Evolutionary conservation across 345 rosid genomes (phyloP), one percentile per base, ranked within the genome.

Genomic region (Salix brachista): DNA sequence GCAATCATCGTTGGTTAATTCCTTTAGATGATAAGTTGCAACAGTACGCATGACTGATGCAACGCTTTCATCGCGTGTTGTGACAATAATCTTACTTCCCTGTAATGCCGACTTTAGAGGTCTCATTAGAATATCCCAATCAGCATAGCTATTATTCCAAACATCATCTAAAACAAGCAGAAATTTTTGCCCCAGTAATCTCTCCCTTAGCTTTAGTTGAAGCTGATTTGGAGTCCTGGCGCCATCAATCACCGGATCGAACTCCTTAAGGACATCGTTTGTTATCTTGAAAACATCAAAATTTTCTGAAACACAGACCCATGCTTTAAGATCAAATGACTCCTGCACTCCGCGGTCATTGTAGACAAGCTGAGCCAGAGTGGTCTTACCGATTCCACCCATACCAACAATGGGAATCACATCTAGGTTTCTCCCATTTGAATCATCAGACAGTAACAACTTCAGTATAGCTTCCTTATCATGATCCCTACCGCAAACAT

Each of bases 341-440:
- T 41, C 32, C 52, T 60, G 13, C 23, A 61, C 54, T 26, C 61
- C 17, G 5, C 61, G 54, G 17, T 71, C 64, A 1, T 71, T 71
- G 66, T n/a, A 72, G 12, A 37, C 75, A 37, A 74, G 62, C 30
- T 46, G 77, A 44, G 77, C 61, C 11, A 65, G 61, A 1, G 44
- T 74, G 17, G 61, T 74, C 46, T 74, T 74, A 9, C 77, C 70
- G 1, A 58, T 16, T 10, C 75, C 75, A 21, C 66, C 73, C 71
- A 60, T 60, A 1, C 85, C 80, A 34, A 82, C 85, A 0, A 82
- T 72, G 10, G 78, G 64, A 72, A 79, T 42, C 36, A 79, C 78
- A 72, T 74, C 66, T 1, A 62, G 23, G n/a, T 64, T 21, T 21
- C 18, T 10, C 18, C 14, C 28, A 13, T 54, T 52, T 19, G 17